Evolutionary conservation across 768 basidiomycete genomes (phyloP).

Genomic region (Pisolithus albus): DNA sequence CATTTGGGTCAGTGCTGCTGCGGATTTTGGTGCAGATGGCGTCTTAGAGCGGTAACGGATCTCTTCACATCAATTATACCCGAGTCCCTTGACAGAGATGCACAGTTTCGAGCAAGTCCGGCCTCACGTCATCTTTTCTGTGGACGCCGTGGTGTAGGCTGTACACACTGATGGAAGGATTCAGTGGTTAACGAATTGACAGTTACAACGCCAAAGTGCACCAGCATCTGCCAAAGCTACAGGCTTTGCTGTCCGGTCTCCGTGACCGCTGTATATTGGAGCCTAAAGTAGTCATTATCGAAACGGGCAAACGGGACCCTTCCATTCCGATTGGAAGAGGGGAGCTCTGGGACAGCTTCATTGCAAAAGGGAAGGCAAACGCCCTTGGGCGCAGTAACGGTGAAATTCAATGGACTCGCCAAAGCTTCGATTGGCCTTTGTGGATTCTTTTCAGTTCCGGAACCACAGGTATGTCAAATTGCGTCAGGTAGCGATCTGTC

Average conservation of each 20-base stretch:
- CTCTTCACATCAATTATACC: constrained; percentile 1
- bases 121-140: constrained; percentile 64
- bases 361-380: constrained; percentile 38
- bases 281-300: constrained; percentile 53
- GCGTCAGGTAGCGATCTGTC: not conserved
- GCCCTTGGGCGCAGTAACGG: constrained; percentile 47
- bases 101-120: constrained; percentile 70
- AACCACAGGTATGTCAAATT: constrained; percentile 52
- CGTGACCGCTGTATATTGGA: constrained; percentile 27
- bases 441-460: constrained; percentile 86
- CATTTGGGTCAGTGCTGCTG: constrained; percentile 80
- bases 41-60: constrained; percentile 59
- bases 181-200: constrained; percentile 1
- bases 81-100: not conserved
- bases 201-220: constrained; percentile 72
- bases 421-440: constrained; percentile 68
- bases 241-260: constrained; percentile 50
- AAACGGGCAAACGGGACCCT: constrained; percentile 32
- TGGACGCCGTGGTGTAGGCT: constrained; percentile 63
- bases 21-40: constrained; percentile 76
- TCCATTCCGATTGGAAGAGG: constrained; percentile 31
- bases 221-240: constrained; percentile 57
- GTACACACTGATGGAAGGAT: not conserved
- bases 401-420: constrained; percentile 58
- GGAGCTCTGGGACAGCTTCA: constrained; percentile 49